These are phyloP conservation scores for Marchantia paleacea DNA, from an alignment of 225 moss, liverwort and hornwort species.

Conservation along the genomic window DNA sequence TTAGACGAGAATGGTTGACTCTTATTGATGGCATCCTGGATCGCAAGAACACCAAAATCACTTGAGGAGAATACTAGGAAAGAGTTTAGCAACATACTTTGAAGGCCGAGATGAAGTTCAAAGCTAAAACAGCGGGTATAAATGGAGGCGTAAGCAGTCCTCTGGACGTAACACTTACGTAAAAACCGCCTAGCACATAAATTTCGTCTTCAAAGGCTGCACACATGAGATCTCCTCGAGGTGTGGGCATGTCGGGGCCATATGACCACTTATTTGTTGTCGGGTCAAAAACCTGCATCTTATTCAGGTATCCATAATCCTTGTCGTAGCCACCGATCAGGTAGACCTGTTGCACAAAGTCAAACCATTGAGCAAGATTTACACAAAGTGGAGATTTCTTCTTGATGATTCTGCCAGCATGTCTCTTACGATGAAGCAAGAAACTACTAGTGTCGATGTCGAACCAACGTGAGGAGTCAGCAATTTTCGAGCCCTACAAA, in stretches of 20 bases:
- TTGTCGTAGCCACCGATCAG: constrained; percentile 69
- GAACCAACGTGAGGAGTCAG: too few species aligned
- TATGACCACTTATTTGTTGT: constrained; percentile 46
- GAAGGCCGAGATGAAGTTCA: not conserved
- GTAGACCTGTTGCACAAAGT: constrained; percentile 52
- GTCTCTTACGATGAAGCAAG: too few species aligned
- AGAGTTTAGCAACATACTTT: not conserved
- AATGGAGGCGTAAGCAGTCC: too few species aligned
- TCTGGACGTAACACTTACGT: constrained; percentile 42
- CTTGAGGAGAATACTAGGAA: not conserved
- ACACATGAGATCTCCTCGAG: constrained; percentile 84
- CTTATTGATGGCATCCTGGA: constrained; percentile 35
- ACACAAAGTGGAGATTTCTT: too few species aligned
- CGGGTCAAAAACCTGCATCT: constrained; percentile 57
- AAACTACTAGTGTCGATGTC: too few species aligned
- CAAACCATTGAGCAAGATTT: not conserved
- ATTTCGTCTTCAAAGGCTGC: constrained; percentile 61
- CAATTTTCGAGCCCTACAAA: too few species aligned
- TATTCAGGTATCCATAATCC: constrained; percentile 35
- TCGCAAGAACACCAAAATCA: not conserved
- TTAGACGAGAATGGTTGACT: constrained; percentile 42
- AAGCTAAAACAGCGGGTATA: not conserved
- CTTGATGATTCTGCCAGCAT: too few species aligned
- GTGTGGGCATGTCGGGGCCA: constrained; percentile 52
- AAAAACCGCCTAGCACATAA: constrained; percentile 72